These are phyloP conservation scores for Urostyla sp. DNA, from an alignment of 73 alveolate genomes.

Conservation along the genomic window DNA sequence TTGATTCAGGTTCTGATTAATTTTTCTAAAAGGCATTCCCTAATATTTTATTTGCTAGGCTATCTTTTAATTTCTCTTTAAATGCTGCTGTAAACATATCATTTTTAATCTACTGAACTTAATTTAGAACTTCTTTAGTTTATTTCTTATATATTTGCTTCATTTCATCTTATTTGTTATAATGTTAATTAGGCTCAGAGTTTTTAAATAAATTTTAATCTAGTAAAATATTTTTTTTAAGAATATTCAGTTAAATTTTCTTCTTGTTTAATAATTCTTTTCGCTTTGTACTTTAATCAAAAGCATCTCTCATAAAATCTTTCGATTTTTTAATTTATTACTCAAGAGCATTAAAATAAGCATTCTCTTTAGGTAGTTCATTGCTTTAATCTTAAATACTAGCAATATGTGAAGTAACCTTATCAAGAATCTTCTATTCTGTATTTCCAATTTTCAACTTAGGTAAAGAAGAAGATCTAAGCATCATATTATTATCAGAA, in stretches of 20 bases:
- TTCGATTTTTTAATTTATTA: constrained; percentile 7
- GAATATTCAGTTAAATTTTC: constrained; percentile 18
- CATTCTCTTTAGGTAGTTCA: neutral
- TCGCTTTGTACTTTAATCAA: constrained; percentile 1
- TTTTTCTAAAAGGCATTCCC: too few species aligned
- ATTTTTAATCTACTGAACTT: constrained; percentile 23
- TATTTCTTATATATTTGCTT: neutral
- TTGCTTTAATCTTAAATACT: neutral
- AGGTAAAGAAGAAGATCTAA: constrained; percentile 1
- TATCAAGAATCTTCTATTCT: neutral
- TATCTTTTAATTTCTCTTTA: constrained; percentile 28
- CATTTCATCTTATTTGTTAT: constrained; percentile 9
- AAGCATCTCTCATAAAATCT: constrained; percentile 7
- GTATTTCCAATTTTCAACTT: neutral
- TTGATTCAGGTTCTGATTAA: neutral
- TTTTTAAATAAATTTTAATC: neutral
- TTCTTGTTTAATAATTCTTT: constrained; percentile 1
- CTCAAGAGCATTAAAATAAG: neutral
- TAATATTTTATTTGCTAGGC: too few species aligned
- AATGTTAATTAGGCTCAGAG: too few species aligned
- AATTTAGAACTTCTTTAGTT: constrained; percentile 12
- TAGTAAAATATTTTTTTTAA: neutral
- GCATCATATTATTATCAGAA: neutral
- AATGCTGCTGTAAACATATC: constrained; percentile 34
- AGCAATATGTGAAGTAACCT: constrained; percentile 27